phyloP scores from a whole-genome alignment of 371 early-diverging fungal genomes.

The Circinella umbellata region DNA sequence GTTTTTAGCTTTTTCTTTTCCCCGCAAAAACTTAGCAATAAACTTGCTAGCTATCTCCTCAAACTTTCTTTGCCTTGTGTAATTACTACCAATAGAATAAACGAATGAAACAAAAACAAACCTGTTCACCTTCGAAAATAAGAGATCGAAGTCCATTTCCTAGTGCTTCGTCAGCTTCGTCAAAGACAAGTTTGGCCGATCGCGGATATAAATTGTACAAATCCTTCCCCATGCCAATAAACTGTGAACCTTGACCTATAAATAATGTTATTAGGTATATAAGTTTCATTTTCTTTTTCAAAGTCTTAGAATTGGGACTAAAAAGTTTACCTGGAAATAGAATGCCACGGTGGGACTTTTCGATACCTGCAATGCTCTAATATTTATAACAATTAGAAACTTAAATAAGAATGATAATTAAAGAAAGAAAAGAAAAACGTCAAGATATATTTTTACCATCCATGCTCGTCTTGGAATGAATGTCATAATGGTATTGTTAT shows the following conservation, averaged over 20 bases:
- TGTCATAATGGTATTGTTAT: neutral
- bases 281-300: too few relatives aligned
- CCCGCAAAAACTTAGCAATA: too few relatives aligned
- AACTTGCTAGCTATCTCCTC: too few relatives aligned
- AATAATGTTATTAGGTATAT: neutral
- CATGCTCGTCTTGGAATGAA: slow-evolving; percentile 19
- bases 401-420: too few relatives aligned
- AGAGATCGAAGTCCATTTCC: slow-evolving; percentile 68
- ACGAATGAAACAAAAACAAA: slow-evolving; percentile 16
- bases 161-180: slow-evolving; percentile 88
- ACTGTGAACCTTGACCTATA: slow-evolving; percentile 84
- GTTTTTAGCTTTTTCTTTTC: too few relatives aligned
- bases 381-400: neutral
- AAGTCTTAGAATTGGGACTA: too few relatives aligned
- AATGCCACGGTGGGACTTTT: slow-evolving; percentile 56
- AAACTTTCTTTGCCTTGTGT: too few relatives aligned
- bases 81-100: too few relatives aligned
- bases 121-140: slow-evolving; percentile 88
- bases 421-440: neutral
- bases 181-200: slow-evolving; percentile 82
- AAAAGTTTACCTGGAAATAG: slow-evolving; percentile 53
- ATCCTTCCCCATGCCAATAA: slow-evolving; percentile 93
- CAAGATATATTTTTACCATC: slow-evolving; percentile 12
- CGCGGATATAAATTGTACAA: slow-evolving; percentile 74
- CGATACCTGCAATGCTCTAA: slow-evolving; percentile 59